Evolutionary conservation across 331 rosid species (phyloP), one percentile per base, ranked within the genome.

Genomic region (Quercus lobata): DNA sequence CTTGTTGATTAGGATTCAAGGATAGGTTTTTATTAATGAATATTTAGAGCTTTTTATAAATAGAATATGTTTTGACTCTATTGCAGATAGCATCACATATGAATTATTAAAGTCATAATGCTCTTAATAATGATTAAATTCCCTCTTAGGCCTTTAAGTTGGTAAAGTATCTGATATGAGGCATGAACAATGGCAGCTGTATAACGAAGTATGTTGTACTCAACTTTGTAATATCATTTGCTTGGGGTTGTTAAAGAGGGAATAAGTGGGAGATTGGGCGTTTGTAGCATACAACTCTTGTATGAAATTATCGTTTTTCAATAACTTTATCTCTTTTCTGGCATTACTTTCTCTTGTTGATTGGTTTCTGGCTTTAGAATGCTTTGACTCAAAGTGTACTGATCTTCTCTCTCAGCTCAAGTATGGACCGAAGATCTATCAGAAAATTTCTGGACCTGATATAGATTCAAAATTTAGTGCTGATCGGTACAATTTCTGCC

Each of bases 341-440:
- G 63, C 27, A 19, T 52, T 68, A 24, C 2, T 54, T 14, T 9
- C 58, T 44, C 24, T 46, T 66, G 21, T 66, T 68, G 41, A 58
- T 56, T 63, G 83, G 37, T 75, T 74, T 55, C 49, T 65, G 24
- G 60, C 63, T 74, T 71, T 46, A 57, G 30, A 58, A 58, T 65
- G 19, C 58, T 74, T 62, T 74, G 61, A 41, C 6, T 76, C 32
- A 34, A 57, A 35, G 15, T 68, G 6, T 57, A 70, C 52, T 71
- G 9, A 32, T 74, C 65, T 82, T 61, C 46, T 27, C 5, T 81
- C 62, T 75, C 93, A 93, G 99, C 87, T 95, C 79, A 92, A 87
- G 85, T 91, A 85, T 81, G 97, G 79, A 2, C 99, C 97, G 3
- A 93, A 80, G 87, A 90, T 93, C 79, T 95, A 84, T 81, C 86